Base-by-base conservation (phyloP, 2,329 filamentous ascomycete genomes). In the Byssochlamys sp. region DNA sequence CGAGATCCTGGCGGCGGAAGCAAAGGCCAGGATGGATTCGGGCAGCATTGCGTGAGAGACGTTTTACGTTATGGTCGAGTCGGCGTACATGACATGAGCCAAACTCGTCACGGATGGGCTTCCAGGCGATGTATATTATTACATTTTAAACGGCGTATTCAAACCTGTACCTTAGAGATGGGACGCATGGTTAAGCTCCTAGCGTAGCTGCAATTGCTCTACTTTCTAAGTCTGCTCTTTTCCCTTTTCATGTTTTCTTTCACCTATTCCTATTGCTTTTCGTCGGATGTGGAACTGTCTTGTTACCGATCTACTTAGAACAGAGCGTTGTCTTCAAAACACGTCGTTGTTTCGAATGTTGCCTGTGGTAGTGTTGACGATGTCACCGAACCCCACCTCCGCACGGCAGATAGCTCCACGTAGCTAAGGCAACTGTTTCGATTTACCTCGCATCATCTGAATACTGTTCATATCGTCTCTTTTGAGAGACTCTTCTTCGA, bases 1-100 rank as follows among this genome's bases (percentile, higher is more conserved):
- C 2, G 89, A 95, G 73, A 79, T 95, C 58, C 72, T 96, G 63
- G 77, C 79, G 4, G 59, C 62, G 12, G 69, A 74, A 53, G 58
- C 68, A 51, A 68, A 64, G 62, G 58, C 61, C 27, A 69, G 65
- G 56, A 60, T 67, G 63, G 66, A 70, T 57, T 52, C 33, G 55
- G 59, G 45, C 24, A 29, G 52, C 28, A 39, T 48, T 11, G 55
- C 49, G 24, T 57, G 48, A 52, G 53, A 39, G 35, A 33, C 39
- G n/a, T 5, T 39, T 55, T 53, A 3, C 24, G 25, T 52, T 25
- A 54, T 55, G 11, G 33, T 51, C n/a, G 10, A 26, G 7, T 31
- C 7, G 14, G 14, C 25, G 12, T 51, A 27, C 25, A 51, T 24
- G 19, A 45, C 39, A 45, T 9, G 9, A 45, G 39, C 14, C n/a